Evolutionary conservation across 441 rosid species (phyloP).

Genomic region (Arabidopsis lyrata): DNA sequence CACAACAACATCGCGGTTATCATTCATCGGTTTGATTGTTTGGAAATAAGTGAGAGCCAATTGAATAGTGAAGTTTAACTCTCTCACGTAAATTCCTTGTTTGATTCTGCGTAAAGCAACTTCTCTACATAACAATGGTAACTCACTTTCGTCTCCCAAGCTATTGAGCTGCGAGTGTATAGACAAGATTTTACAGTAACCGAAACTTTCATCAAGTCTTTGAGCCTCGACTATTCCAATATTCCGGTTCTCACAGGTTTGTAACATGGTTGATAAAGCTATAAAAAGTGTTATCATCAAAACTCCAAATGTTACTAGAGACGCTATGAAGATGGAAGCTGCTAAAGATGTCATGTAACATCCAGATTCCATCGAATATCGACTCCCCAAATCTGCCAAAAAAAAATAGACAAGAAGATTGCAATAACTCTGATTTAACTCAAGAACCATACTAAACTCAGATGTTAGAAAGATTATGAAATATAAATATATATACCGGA

Average conservation of each 20-base stretch:
- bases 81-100: conserved; percentile 61
- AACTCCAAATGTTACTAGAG: conserved; percentile 65
- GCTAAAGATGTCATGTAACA: conserved; percentile 83
- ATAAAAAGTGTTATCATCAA: conserved; percentile 64
- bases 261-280: conserved; percentile 73
- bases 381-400: conserved; percentile 71
- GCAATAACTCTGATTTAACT: background rate
- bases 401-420: background rate
- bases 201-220: conserved; percentile 48
- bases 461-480: conserved; percentile 7
- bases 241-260: conserved; percentile 61
- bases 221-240: conserved; percentile 57
- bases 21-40: conserved; percentile 47
- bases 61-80: conserved; percentile 54
- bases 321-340: conserved; percentile 71
- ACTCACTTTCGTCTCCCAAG: conserved; percentile 43
- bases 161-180: conserved; percentile 69
- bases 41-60: conserved; percentile 59
- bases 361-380: conserved; percentile 60
- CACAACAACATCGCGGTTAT: conserved; percentile 60
- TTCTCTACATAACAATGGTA: conserved; percentile 63
- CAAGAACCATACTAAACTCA: conserved; percentile 20
- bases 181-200: conserved; percentile 60
- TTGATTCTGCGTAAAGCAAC: conserved; percentile 52
- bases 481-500: conserved; percentile 58